Conservation (phyloP, 805 yeast species). For the Lipomyces kockii region DNA sequence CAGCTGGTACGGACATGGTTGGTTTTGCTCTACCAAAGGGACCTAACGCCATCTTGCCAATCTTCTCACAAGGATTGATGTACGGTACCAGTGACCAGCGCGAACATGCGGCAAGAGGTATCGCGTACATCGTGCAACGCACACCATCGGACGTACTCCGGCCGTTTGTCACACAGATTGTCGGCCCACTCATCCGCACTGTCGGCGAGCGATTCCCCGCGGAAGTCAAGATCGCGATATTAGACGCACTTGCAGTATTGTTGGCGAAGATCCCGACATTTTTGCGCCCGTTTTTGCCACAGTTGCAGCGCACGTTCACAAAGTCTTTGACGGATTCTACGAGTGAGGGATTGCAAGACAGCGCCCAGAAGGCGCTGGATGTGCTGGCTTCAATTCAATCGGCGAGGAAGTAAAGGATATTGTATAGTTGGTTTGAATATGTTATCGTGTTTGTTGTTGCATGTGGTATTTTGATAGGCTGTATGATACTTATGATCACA, state of each 20-base stretch:
- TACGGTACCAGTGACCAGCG: constrained; percentile 84
- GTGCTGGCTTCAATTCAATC: constrained; percentile 51
- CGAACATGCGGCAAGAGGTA: constrained; percentile 84
- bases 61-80: constrained; percentile 93
- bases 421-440: not conserved
- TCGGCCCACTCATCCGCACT: constrained; percentile 97
- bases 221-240: constrained; percentile 92
- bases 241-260: constrained; percentile 78
- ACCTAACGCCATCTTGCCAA: constrained; percentile 84
- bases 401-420: constrained; percentile 10
- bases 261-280: constrained; percentile 85
- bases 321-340: constrained; percentile 81
- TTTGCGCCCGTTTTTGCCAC: constrained; percentile 94
- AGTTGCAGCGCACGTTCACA: constrained; percentile 94
- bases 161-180: constrained; percentile 88
- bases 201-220: constrained; percentile 93
- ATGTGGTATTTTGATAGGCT: not conserved
- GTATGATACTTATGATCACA: not conserved
- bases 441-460: not conserved
- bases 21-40: constrained; percentile 78
- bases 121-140: constrained; percentile 82
- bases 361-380: constrained; percentile 91
- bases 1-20: constrained; percentile 64
- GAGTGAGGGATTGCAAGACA: constrained; percentile 67
- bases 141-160: constrained; percentile 74